phyloP scores from a whole-genome alignment of 169 alveolate species.

The Pseudocohnilembus persalinus region DNA sequence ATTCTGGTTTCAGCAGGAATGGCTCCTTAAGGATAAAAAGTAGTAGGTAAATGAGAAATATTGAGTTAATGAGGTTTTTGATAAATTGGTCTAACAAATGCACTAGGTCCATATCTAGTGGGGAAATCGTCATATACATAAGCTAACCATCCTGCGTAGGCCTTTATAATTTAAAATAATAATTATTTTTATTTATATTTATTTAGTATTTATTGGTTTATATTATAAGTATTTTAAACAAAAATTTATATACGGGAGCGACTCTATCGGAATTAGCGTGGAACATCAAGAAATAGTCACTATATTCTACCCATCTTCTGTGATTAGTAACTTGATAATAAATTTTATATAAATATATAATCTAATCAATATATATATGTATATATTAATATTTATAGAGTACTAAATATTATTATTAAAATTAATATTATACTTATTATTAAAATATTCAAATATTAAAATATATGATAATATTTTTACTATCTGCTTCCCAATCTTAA shows the following conservation, averaged over 20 bases:
- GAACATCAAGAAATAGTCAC: slow-evolving; percentile 39
- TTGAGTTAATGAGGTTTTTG: slow-evolving; percentile 21
- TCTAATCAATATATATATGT: background rate
- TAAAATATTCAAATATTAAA: too few relatives aligned
- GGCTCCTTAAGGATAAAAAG: slow-evolving; percentile 26
- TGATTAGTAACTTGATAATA: slow-evolving; percentile 26
- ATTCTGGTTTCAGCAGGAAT: slow-evolving; percentile 33
- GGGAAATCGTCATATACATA: slow-evolving; percentile 45
- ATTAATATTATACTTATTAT: too few relatives aligned
- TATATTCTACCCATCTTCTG: slow-evolving; percentile 53
- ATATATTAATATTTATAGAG: too few relatives aligned
- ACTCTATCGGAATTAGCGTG: slow-evolving; percentile 39
- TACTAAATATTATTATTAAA: too few relatives aligned
- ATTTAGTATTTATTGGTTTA: background rate
- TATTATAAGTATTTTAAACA: too few relatives aligned
- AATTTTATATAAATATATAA: background rate
- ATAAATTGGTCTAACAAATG: slow-evolving; percentile 37
- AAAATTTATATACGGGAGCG: slow-evolving; percentile 6
- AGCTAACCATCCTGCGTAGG: slow-evolving; percentile 48
- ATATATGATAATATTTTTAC: slow-evolving; percentile 14
- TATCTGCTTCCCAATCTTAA: slow-evolving; percentile 44
- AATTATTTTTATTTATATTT: too few relatives aligned
- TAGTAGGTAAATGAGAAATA: slow-evolving; percentile 27
- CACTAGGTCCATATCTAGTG: slow-evolving; percentile 34
- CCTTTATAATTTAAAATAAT: background rate